Conservation (phyloP, 768 basidiomycete species). For the Holtermannia corniformis region DNA sequence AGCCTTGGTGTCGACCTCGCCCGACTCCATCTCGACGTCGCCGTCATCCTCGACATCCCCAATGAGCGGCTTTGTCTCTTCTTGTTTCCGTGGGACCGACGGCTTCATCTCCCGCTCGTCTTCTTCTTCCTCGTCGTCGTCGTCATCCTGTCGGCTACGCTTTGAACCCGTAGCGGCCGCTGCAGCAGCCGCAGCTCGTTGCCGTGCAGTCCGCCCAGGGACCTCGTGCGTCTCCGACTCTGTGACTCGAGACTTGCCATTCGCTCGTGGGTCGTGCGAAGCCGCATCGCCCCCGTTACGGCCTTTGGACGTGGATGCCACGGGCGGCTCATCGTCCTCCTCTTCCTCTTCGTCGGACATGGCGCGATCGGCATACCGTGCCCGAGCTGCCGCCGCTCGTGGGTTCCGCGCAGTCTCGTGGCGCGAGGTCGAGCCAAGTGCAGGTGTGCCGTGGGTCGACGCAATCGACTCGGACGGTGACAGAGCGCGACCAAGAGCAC, state of each 20-base stretch:
- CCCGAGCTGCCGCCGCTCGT: not conserved
- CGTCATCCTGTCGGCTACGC: conserved; percentile 17
- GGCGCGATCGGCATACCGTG: not conserved
- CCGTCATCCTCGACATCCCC: conserved; percentile 1
- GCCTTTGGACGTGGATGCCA: not conserved
- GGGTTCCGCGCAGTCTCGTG: not conserved
- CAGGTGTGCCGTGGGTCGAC: conserved; percentile 5
- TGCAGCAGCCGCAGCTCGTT: conserved; percentile 27
- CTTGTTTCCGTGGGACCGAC: not conserved
- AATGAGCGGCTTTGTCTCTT: not conserved
- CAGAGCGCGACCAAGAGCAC: conserved; percentile 16
- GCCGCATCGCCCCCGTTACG: no score
- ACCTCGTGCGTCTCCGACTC: not conserved
- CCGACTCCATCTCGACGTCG: conserved; percentile 13
- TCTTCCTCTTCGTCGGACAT: not conserved
- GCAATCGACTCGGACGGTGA: conserved; percentile 33
- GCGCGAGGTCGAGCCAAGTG: not conserved
- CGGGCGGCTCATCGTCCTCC: not conserved
- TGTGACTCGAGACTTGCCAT: not conserved
- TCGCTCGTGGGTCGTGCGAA: not conserved
- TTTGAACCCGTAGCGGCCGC: conserved; percentile 11
- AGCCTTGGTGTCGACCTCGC: conserved; percentile 25
- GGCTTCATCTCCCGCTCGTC: not conserved
- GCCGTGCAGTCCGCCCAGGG: conserved; percentile 23
- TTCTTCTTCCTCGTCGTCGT: conserved; percentile 21